Percentiles rank a stretch among this genome's conserved stretches.
Evolutionary conservation across 1,284 basidiomycete species (phyloP).

Genomic region (Xanthoconium separans): DNA sequence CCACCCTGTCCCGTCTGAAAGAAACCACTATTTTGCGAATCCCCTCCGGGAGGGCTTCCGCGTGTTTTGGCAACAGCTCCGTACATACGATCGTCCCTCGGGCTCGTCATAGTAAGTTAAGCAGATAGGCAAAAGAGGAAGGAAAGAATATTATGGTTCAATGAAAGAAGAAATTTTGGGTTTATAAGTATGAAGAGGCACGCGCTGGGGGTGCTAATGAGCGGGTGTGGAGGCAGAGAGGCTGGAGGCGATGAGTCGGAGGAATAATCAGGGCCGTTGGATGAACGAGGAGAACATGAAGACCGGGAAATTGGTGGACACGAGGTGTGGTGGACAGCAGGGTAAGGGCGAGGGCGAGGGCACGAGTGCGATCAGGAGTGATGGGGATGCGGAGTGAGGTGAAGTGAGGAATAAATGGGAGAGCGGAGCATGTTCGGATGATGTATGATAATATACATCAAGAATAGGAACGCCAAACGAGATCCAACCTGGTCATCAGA

Average conservation of each 20-base stretch:
- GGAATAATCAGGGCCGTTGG: constrained; percentile 42
- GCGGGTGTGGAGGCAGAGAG: constrained; percentile 30
- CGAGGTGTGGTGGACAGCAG: constrained; percentile 44
- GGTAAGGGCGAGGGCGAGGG: constrained; percentile 36
- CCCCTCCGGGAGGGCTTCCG: constrained; percentile 57
- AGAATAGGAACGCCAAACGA: constrained; percentile 15
- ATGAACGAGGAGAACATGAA: constrained; percentile 49
- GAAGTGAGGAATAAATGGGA: constrained; percentile 32
- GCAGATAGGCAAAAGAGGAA: constrained; percentile 45
- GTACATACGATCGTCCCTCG: constrained; percentile 61
- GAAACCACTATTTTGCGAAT: constrained; percentile 59
- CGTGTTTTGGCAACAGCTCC: constrained; percentile 53
- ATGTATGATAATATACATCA: constrained; percentile 23
- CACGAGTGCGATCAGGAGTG: constrained; percentile 35
- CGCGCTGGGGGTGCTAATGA: constrained; percentile 35
- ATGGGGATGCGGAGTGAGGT: constrained; percentile 24
- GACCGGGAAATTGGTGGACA: constrained; percentile 38
- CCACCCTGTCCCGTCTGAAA: constrained; percentile 79
- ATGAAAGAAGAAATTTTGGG: constrained; percentile 42
- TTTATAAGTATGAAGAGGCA: constrained; percentile 49
- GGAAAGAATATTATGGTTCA: constrained; percentile 53
- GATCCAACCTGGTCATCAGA: constrained; percentile 18
- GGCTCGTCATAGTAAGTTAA: constrained; percentile 62
- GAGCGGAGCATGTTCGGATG: constrained; percentile 28
- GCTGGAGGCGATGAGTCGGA: constrained; percentile 41